Base-by-base conservation (phyloP, 2,329 filamentous ascomycete genomes). In the Alternaria solani region DNA sequence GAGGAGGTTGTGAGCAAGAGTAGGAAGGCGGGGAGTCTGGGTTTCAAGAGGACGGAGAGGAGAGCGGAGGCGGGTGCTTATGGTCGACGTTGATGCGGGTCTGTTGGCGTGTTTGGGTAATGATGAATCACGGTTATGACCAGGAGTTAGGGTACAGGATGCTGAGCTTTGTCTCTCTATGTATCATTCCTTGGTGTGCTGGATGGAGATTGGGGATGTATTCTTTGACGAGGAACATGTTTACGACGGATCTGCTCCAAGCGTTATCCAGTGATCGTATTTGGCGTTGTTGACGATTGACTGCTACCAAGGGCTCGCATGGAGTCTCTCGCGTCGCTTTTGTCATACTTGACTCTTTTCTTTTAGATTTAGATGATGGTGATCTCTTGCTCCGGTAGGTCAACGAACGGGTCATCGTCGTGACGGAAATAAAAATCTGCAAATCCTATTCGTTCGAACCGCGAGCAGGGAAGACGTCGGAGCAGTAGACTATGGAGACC, bases 51-150 rank as follows among this genome's bases (percentile, higher is more conserved):
- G 36, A 61, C 58, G 14, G 58, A 61, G 42, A 44, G 60, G 48
- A 65, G 61, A 36, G 70, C 67, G 9, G 81, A 83, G 52, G 72
- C 81, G 59, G 74, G 78, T 26, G 76, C 82, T 6, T 83, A 80
- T 68, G 80, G 79, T 2, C 23, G 58, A 36, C 26, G 58, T 4
- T 61, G 43, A 49, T 39, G 3, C 20, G 14, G n/a, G 7, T 36
- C 36, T 30, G 0, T 2, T 3, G 36, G 16, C 2, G 38, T 25
- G 3, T 39, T 39, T 39, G 36, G n/a, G 5, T 12, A 11, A 11
- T 11, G 1, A 30, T 12, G 28, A 30, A 30, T 30, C 28, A 30
- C 28, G 28, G 28, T 30, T 11, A 30, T 30, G 28, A 34, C 2
- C 12, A 36, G 32, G 32, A 36, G 14, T 36, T 16, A 32, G 30